Evolutionary conservation across 331 rosid species (phyloP), one percentile per base, ranked within the genome.

Genomic region (Acacia concinna): DNA sequence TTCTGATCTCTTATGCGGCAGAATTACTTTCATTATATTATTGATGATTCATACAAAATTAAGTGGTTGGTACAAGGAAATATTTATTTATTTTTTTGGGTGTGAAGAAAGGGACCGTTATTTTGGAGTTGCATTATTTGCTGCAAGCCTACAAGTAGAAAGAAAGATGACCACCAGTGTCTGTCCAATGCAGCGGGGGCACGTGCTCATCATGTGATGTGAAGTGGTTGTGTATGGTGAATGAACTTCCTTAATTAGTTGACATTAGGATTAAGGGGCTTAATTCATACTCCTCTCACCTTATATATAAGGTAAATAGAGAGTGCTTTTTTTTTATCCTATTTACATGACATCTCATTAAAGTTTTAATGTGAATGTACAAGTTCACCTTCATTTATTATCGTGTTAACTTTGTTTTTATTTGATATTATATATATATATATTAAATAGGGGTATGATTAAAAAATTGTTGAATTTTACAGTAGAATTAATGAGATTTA

Each of bases 51-150:
- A 56, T 56, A 25, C 64, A 78, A 74, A 74, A 32, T 51, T 28
- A 20, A 81, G 76, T 78, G 88, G 81, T 23, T 66, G 80, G 40
- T 76, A 70, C 81, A 17, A 59, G 56, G 43, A 54, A 56, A 56
- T 23, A 18, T 21, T 3, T 23, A 23, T 56, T 56, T 23, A 18
- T 21, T 3, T 23, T 56, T 56, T 56, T 11, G 1, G 5, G 17
- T 10, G 17, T 10, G 15, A 23, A 1, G 32, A 59, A 72, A 65
- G 27, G 17, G 32, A 76, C 67, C 83, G 17, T 23, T 56, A 49
- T 41, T 57, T 31, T 67, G 77, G 73, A 63, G 78, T 82, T 67
- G 34, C 52, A 49, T 20, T 68, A 59, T 30, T 57, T 5, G 68
- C 63, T 21, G 21, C 77, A 54, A 73, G 11, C 27, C 30, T 11